Base-by-base conservation (phyloP, 306 rosid species). In the Hippophae rhamnoides region DNA sequence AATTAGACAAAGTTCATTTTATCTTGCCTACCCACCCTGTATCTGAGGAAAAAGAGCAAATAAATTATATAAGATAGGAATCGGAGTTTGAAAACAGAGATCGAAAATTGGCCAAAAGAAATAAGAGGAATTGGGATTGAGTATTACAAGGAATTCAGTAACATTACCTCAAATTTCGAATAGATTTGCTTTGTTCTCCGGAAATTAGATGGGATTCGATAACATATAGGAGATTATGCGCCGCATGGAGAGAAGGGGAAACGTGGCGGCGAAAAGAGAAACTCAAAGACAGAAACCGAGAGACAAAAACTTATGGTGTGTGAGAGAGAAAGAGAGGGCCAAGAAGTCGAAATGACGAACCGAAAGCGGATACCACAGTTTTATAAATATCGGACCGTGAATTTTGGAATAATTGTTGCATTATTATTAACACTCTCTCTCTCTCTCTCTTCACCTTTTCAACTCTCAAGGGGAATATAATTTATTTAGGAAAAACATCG, bases 201-300 rank as follows among this genome's bases (percentile, higher is more conserved):
- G 69, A 44, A 18, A n/a, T 5, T 27, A 46, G 47, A 26, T 40
- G 7, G 68, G 38, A 7, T 62, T 12, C 13, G 9, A 23, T 55
- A 10, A 6, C 60, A 66, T 23, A 26, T 67, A 67, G 65, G 73
- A 69, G 45, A 65, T 58, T 50, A 44, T 56, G 64, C 62, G 66
- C 62, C 76, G 76, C 69, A 45, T 27, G 27, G 54, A 52, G 53
- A 56, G 55, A 56, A 38, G 63, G 49, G 41, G 50, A 41, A 60
- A 50, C 13, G 75, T 45, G 79, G 55, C 62, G 56, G 71, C 52
- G 62, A 3, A 56, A 44, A 57, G 54, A 65, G 64, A 61, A 38
- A 60, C 60, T n/a, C 55, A 67, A 48, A 59, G 41, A 58, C 71
- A 67, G 56, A 57, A 60, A 10, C 51, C 51, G 14, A 25, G 48